Evolutionary conservation across 1,139 yeast genomes (phyloP), one percentile per base, ranked within the genome.

Genomic region (Blastobotrys raffinosifermentans): DNA sequence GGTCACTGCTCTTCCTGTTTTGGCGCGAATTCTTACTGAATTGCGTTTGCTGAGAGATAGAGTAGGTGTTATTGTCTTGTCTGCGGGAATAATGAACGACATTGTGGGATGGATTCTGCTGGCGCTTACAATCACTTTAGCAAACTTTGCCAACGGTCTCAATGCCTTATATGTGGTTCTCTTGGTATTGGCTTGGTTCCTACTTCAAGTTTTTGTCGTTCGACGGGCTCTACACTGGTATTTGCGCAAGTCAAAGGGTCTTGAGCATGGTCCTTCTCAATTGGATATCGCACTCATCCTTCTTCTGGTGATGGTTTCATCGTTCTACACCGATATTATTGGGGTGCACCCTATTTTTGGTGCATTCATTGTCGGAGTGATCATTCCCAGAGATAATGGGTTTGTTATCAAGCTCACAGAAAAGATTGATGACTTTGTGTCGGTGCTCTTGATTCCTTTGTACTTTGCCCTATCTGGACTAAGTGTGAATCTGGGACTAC

Each of bases 311-410:
- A 74, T 82, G 45, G 60, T 72, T 3, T 80, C 89, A 2, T 75
- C 93, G 1, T 83, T 82, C 59, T 80, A 73, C 57, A 83, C 93
- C 2, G 87, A 81, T 56, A 78, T 81, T 40, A 79, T 82, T 45
- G 93, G 93, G 2, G 89, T 81, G 8, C 87, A 80, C 55, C 78
- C 86, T 0, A 82, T 83, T 52, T 83, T 83, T 57, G 94, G 93
- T 27, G 89, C 91, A 0, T 82, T 82, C 55, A 70, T 83, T 61
- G 76, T 78, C 8, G 94, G 94, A 3, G 64, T 80, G 19, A 75
- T 82, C 40, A 74, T 81, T n/a, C 93, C 94, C 9, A 69, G 91
- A 50, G 87, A 81, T 39, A 75, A 79, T 49, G 81, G 81, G 10
- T 80, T 77, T 53, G 86, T 79, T 15, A 71, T 80, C 29, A 72